Conservation (phyloP, 805 yeast species). For the Suhomyces emberorum region DNA sequence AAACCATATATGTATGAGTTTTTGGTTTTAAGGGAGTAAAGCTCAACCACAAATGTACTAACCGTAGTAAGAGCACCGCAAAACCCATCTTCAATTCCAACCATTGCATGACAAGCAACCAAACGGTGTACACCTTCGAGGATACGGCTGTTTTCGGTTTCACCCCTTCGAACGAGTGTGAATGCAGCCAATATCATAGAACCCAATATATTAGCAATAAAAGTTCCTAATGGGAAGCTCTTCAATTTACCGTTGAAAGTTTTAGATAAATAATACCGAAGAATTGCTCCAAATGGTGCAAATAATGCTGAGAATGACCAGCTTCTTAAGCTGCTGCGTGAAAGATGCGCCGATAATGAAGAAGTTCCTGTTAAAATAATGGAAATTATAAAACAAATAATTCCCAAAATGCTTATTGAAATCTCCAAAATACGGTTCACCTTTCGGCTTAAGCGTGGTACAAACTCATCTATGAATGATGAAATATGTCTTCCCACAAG, state of each 20-base stretch:
- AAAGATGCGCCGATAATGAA: conserved; percentile 23
- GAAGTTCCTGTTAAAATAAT: conserved; percentile 38
- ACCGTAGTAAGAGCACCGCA: conserved; percentile 74
- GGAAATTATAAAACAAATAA: conserved; percentile 18
- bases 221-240: conserved; percentile 55
- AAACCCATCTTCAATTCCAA: conserved; percentile 60
- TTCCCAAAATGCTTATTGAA: conserved; percentile 19
- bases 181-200: conserved; percentile 39
- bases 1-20: conserved; percentile 51
- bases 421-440: conserved; percentile 20
- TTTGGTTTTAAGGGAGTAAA: conserved; percentile 31
- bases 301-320: conserved; percentile 71
- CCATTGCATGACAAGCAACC: conserved; percentile 48
- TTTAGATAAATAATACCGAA: conserved; percentile 54
- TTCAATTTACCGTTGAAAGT: conserved; percentile 40
- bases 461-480: conserved; percentile 20
- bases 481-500: conserved; percentile 54
- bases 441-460: conserved; percentile 15
- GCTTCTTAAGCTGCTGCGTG: no score
- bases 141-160: conserved; percentile 14
- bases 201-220: conserved; percentile 30
- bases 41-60: conserved; percentile 74
- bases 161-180: conserved; percentile 45
- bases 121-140: conserved; percentile 24
- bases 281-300: conserved; percentile 67